Percentiles rank a stretch among this genome's conserved stretches.
Conservation (phyloP, 371 early-diverging fungal genomes). For the Mucor mucedo region DNA sequence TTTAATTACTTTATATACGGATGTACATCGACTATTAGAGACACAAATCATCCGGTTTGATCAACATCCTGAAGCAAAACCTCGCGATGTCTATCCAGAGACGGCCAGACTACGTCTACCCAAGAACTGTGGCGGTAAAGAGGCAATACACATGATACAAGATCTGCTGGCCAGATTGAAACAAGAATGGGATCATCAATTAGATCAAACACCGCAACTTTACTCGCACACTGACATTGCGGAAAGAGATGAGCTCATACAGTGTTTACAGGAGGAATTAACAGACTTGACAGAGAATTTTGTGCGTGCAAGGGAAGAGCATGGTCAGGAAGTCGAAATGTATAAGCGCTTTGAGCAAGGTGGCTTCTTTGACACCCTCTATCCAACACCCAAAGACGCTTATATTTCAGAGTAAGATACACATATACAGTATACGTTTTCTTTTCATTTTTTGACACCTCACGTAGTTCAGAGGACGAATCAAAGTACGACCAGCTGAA, state of each 20-base stretch:
- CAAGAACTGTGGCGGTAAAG: constrained; percentile 35
- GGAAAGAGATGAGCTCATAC: constrained; percentile 35
- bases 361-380: constrained; percentile 46
- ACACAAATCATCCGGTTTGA: constrained; percentile 30
- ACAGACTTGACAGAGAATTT: constrained; percentile 35
- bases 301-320: constrained; percentile 28
- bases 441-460: not conserved
- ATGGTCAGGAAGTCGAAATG: constrained; percentile 37
- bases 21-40: constrained; percentile 32
- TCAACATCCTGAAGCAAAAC: not conserved
- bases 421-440: not conserved
- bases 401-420: constrained; percentile 39
- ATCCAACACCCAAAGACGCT: constrained; percentile 19
- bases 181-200: constrained; percentile 48
- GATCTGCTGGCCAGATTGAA: constrained; percentile 44
- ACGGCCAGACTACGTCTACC: constrained; percentile 35
- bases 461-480: constrained; percentile 30
- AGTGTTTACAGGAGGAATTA: constrained; percentile 27
- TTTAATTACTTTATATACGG: constrained; percentile 33
- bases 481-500: constrained; percentile 19
- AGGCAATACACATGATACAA: constrained; percentile 35
- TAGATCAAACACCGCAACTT: constrained; percentile 19
- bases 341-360: constrained; percentile 45
- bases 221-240: constrained; percentile 41
- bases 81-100: constrained; percentile 17